Conservation (phyloP, 148 eudicot genomes). For the Polygonum aviculare region DNA sequence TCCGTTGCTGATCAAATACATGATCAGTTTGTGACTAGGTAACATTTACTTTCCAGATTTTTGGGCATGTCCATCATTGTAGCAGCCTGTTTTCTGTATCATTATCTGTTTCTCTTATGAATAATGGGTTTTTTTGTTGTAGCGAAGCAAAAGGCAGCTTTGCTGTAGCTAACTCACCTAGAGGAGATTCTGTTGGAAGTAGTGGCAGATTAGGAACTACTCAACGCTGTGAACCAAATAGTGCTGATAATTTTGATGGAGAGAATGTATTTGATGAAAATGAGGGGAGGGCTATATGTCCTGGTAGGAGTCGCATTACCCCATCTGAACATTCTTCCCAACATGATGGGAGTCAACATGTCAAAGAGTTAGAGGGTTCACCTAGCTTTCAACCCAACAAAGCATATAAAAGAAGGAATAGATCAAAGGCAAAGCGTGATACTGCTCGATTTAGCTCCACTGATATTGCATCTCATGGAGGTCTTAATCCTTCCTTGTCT, state of each 20-base stretch:
- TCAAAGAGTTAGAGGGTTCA: constrained; percentile 50
- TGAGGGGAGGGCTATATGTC: constrained; percentile 32
- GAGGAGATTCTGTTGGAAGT: constrained; percentile 92
- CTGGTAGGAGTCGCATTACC: constrained; percentile 28
- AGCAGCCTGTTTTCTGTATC: not conserved
- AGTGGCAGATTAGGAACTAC: constrained; percentile 68
- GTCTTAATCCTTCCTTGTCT: constrained; percentile 37
- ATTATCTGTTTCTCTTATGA: not conserved
- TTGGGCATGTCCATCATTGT: not conserved
- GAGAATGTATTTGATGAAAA: constrained; percentile 45
- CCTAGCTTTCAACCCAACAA: constrained; percentile 51
- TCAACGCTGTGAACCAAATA: constrained; percentile 63
- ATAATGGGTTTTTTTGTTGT: constrained; percentile 16
- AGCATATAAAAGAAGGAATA: constrained; percentile 74
- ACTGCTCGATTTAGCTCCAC: constrained; percentile 54
- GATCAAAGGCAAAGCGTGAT: constrained; percentile 64
- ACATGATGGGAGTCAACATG: constrained; percentile 41
- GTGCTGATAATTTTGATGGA: constrained; percentile 93
- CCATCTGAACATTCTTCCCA: constrained; percentile 57
- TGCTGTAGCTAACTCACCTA: constrained; percentile 75
- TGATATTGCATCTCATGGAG: constrained; percentile 45
- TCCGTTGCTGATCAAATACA: constrained; percentile 61
- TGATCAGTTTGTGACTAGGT: constrained; percentile 69
- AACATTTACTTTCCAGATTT: constrained; percentile 5
- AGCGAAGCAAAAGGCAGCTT: constrained; percentile 95